These are phyloP conservation scores for Sutorius eximius DNA, from an alignment of 1,284 basidiomycete genomes.

Conservation along the genomic window DNA sequence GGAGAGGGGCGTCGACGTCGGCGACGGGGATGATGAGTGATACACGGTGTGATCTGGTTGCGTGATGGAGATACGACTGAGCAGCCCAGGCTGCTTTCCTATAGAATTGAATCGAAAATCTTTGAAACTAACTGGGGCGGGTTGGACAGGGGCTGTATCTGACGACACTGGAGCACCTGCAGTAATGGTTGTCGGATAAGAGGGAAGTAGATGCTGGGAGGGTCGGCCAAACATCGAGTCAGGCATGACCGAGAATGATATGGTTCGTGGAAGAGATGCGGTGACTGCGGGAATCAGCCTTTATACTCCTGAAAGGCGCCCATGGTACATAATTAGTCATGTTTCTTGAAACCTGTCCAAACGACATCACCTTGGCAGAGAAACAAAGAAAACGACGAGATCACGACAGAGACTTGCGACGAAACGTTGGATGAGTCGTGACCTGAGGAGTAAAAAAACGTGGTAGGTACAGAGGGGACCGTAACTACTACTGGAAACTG, in stretches of 20 bases:
- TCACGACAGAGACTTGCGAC: background rate
- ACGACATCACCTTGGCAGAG: slow-evolving; percentile 19
- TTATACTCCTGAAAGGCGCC: slow-evolving; percentile 9
- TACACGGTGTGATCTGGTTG: slow-evolving; percentile 25
- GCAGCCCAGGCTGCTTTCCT: slow-evolving; percentile 45
- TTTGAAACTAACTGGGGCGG: slow-evolving; percentile 29
- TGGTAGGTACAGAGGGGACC: background rate
- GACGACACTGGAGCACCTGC: background rate
- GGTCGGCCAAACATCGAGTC: slow-evolving; percentile 33
- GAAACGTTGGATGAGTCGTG: background rate
- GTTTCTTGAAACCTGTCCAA: background rate
- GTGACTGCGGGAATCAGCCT: slow-evolving; percentile 3
- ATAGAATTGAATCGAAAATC: slow-evolving; percentile 47
- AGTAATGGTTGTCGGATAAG: background rate
- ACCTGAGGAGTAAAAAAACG: background rate
- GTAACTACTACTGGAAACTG: slow-evolving; percentile 6
- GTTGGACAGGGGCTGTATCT: slow-evolving; percentile 16
- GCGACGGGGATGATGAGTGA: slow-evolving; percentile 35
- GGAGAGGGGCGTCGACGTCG: slow-evolving; percentile 7
- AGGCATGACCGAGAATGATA: slow-evolving; percentile 16
- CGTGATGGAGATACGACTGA: slow-evolving; percentile 44
- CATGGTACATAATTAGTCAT: slow-evolving; percentile 20
- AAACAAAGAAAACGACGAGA: background rate
- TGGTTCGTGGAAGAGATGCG: slow-evolving; percentile 17
- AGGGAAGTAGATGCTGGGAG: slow-evolving; percentile 24